Evolutionary conservation across 257 asterid species (phyloP), one percentile per base, ranked within the genome.

Genomic region (Solanum pimpinellifolium): DNA sequence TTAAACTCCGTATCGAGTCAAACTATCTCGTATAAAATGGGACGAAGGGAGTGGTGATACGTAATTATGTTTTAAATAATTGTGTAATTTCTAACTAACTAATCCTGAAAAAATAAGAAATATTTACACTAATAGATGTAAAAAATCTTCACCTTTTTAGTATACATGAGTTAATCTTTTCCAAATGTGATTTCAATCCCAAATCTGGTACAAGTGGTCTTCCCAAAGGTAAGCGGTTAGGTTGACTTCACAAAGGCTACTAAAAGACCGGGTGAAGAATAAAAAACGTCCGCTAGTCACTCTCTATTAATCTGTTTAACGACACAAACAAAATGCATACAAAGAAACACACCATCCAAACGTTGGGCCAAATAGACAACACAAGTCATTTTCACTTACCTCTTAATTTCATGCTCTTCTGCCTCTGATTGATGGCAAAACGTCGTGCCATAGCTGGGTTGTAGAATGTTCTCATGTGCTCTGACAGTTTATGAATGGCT

Each of bases 371-470:
- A 21, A 29, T 29, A 81, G 44, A 81, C 18, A 29, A 31, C 12
- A 81, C 0, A 31, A 49, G 39, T 52, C 37, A 14, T 16, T 11
- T 86, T 92, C 89, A 94, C 91, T 89, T 93, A 60, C 95, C 96
- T 86, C 98, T 90, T 69, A 94, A 90, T 89, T 95, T 95, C 91
- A 87, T 84, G 89, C 98, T 94, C 87, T 83, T 94, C 46, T 98
- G 93, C 92, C 93, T 94, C 93, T 93, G 95, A 86, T 87, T 92
- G 65, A 95, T 84, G 70, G 98, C 93, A 87, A 92, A 93, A 78
- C 98, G 98, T 0, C 99, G 95, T 21, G 98, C 98, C 98, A 97
- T 94, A 8, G 98, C 96, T 85, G 99, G 98, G 88, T 96, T 95
- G 87, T 94, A 95, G 90, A 94, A 94, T 65, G 86, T 94, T 87